phyloP scores from a whole-genome alignment of 1,284 basidiomycete genomes.

The Puccinia brachypodii region DNA sequence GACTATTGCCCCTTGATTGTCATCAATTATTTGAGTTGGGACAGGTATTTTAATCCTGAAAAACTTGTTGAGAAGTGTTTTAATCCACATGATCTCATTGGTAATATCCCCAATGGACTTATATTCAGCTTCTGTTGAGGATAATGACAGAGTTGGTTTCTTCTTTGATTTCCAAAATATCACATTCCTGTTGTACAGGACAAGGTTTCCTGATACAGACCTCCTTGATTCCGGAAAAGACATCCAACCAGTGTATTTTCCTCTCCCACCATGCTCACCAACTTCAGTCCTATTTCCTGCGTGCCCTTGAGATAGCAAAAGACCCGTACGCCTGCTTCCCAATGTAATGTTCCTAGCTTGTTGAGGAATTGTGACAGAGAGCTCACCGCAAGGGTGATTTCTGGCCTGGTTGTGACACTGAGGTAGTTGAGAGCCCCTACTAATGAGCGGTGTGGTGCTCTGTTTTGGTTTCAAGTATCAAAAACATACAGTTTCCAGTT shows the following conservation, averaged over 20 bases:
- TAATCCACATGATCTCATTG: not conserved
- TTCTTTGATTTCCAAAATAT: slow-evolving; percentile 9
- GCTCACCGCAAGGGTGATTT: not conserved
- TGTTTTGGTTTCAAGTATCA: no score
- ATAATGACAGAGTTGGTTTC: not conserved
- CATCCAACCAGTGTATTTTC: not conserved
- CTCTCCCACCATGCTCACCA: no score
- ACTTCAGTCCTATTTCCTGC: not conserved
- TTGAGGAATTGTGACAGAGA: not conserved
- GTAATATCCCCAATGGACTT: not conserved
- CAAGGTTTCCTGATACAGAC: not conserved
- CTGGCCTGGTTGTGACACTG: not conserved
- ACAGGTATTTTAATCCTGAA: no score
- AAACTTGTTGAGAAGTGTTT: not conserved
- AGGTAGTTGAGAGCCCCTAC: no score
- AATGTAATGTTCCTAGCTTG: not conserved
- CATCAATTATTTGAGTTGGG: not conserved
- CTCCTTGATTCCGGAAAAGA: not conserved
- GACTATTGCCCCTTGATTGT: not conserved
- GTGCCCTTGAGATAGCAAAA: not conserved
- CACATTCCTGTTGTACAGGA: not conserved
- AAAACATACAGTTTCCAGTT: no score
- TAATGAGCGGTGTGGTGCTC: no score
- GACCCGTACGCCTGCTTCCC: not conserved
- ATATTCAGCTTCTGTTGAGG: not conserved